Base-by-base conservation (phyloP, 192 early-diverging fungal genomes). In the Podila horticola region DNA sequence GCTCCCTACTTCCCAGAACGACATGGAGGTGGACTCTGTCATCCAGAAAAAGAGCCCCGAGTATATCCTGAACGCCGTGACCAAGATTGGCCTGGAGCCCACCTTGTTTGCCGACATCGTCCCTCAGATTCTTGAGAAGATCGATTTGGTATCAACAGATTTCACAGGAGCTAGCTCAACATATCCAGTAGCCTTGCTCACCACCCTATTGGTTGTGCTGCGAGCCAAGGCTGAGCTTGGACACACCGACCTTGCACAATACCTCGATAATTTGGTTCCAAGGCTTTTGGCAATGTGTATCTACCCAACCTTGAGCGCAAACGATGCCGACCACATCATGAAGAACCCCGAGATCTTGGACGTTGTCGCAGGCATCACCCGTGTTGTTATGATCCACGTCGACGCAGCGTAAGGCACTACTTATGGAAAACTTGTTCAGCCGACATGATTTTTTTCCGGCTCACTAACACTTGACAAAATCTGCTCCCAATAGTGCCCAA, bases 151-250 rank as follows among this genome's bases (percentile, higher is more conserved):
- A 33, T 75, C 64, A 17, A 60, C 41, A 4, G 62, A 76, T 17
- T 72, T 75, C 22, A 58, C 70, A 62, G 70, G 83, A 28, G 30
- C 57, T 3, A 76, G 74, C 41, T 15, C 68, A n/a, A 52, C 69
- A 1, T 92, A 92, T 73, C 76, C 86, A 5, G 70, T 83, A 22
- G 76, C 82, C 10, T 71, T 92, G 17, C 69, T 90, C 17, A 60
- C 64, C 10, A 75, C 90, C 2, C 65, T 92, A 11, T 38, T 85
- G 31, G 69, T 67, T 30, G 57, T 90, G 19, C 51, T 90, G 7
- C 66, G 83, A 30, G 59, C 67, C n/a, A 87, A 86, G 58, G 69
- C 81, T 7, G 33, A 69, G 12, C 36, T 64, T 28, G 60, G 67
- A 17, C 86, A 87, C 51, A 41, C 69, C 0, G 87, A 91, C 59